Conservation (phyloP, 2,329 filamentous ascomycete genomes). For the Monosporascus sp. region DNA sequence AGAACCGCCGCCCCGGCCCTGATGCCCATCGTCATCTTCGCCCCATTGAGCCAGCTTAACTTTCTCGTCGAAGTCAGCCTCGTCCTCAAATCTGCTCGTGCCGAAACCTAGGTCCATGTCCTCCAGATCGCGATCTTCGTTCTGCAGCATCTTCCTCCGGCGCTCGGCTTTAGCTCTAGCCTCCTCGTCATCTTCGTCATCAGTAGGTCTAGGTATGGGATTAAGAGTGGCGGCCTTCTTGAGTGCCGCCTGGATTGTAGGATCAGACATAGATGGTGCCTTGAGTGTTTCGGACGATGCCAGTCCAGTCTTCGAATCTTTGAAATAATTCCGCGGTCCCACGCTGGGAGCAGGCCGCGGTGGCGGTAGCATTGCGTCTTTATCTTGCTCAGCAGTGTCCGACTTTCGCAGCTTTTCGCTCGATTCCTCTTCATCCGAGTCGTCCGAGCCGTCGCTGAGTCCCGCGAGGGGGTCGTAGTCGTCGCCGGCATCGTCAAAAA, state of each 20-base stretch:
- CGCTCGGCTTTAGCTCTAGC: conserved; percentile 59
- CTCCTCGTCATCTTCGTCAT: conserved; percentile 35
- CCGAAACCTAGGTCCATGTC: conserved; percentile 96
- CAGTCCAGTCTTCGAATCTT: conserved; percentile 50
- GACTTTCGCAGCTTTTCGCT: conserved; percentile 14
- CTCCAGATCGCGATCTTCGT: conserved; percentile 73
- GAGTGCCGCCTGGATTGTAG: conserved; percentile 75
- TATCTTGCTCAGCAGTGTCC: conserved; percentile 18
- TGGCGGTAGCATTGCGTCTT: conserved; percentile 40
- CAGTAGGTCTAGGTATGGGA: conserved; percentile 36
- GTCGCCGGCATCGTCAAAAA: conserved; percentile 61
- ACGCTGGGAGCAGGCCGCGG: conserved; percentile 32
- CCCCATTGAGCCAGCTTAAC: conserved; percentile 66
- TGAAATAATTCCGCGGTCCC: conserved; percentile 56
- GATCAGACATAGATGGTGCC: conserved; percentile 61
- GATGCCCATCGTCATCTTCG: conserved; percentile 43
- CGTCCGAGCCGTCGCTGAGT: conserved; percentile 39
- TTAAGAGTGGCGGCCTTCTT: conserved; percentile 72
- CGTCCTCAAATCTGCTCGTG: conserved; percentile 79
- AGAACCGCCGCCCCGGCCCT: conserved; percentile 37
- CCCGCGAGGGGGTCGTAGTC: conserved; percentile 65
- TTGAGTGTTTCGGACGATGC: conserved; percentile 47
- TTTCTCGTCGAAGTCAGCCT: conserved; percentile 71
- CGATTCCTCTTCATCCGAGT: conserved; percentile 32
- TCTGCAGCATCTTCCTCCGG: conserved; percentile 67